Evolutionary conservation across 257 asterid genomes (phyloP), one percentile per base, ranked within the genome.

Genomic region (Solanum sparsipilum): DNA sequence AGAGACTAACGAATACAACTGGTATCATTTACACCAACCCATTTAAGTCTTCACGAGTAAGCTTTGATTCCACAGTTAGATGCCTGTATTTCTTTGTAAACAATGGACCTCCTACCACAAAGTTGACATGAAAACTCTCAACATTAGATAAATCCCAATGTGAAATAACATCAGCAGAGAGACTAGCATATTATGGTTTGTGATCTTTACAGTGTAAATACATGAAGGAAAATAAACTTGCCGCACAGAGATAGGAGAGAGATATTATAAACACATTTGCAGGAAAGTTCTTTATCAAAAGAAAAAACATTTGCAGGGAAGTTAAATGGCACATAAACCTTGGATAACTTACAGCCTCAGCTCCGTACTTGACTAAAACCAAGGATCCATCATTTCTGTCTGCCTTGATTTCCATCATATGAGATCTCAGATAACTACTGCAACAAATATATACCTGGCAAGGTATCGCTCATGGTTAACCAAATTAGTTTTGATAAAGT

Each of bases 41-140:
- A 93, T 92, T 95, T 71, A 96, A 89, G 83, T 98, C 94, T 52
- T 91, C 93, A 76, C 94, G 92, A 86, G 98, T 94, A 86, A 96
- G 94, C 92, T 95, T 94, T 10, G 95, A 87, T 90, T 95, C 98
- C 91, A 96, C 82, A 52, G 92, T 84, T 20, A 98, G 97, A 90
- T 94, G 96, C 86, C 98, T 58, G 63, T 52, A 52, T 52, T 52
- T 52, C 23, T 52, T 52, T 52, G 63, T 52, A 16, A 52, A 52
- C 23, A 6, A 5, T 18, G 23, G 23, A 52, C 63, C 4, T 52
- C 63, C 23, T 5, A 52, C 23, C 63, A 52, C 63, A 52, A 52
- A 52, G 1, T 52, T 52, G 63, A 52, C 63, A 52, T 16, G 63
- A 52, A 52, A 52, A 52, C 23, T 52, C 23, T 52, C 63, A 52